A percentile compares a stretch with the other conserved stretches of the same genome.
phyloP scores from a whole-genome alignment of 2,329 filamentous ascomycete species.

The Cladorrhinum sp. region DNA sequence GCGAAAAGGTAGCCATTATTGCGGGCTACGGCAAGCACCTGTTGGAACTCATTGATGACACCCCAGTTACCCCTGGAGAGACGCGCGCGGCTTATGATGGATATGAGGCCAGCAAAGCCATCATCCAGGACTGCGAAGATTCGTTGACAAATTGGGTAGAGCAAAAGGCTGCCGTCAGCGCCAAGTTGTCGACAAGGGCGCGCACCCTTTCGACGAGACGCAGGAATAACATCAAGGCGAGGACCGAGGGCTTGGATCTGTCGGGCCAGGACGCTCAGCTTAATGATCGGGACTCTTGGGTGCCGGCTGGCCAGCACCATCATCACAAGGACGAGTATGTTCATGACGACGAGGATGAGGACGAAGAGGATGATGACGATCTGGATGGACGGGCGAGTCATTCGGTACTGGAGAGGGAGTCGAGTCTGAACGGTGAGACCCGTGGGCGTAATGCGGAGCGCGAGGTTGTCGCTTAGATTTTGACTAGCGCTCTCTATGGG shows the following conservation, averaged over 20 bases:
- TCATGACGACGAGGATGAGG: constrained; percentile 56
- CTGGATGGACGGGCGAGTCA: constrained; percentile 31
- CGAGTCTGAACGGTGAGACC: constrained; percentile 53
- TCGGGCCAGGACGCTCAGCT: constrained; percentile 77
- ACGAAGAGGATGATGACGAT: constrained; percentile 56
- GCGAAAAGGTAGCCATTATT: constrained; percentile 97
- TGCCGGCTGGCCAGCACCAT: constrained; percentile 65
- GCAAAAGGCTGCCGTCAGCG: constrained; percentile 81
- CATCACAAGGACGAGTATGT: constrained; percentile 58
- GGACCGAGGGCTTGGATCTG: constrained; percentile 75
- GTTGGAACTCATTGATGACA: constrained; percentile 94
- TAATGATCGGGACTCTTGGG: constrained; percentile 80
- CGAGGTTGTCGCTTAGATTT: constrained; percentile 40
- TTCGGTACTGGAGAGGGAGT: constrained; percentile 52
- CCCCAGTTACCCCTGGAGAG: constrained; percentile 94
- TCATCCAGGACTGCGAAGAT: constrained; percentile 99
- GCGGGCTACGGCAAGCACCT: constrained; percentile 97
- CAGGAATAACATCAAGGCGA: constrained; percentile 65
- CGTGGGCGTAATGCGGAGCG: constrained; percentile 55
- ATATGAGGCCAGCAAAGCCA: constrained; percentile 96
- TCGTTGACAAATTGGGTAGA: constrained; percentile 95
- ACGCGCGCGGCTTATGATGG: constrained; percentile 94
- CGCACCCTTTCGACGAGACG: constrained; percentile 85
- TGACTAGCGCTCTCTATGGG: not conserved
- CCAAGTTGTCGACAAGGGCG: constrained; percentile 82